Conservation (phyloP, 768 basidiomycete genomes). For the Naganishia onofrii region DNA sequence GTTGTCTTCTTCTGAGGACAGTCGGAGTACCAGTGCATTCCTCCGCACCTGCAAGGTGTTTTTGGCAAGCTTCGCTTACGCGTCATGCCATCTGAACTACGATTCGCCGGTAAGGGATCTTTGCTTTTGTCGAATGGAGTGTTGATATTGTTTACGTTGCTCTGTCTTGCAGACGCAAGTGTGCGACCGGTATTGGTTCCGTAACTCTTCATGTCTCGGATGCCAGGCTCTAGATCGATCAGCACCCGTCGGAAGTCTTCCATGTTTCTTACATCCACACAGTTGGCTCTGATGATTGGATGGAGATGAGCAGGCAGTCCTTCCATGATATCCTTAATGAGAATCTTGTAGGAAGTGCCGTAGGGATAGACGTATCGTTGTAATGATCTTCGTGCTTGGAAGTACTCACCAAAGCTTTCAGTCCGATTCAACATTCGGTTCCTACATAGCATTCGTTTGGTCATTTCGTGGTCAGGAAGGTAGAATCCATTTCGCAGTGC, state of each 20-base stretch:
- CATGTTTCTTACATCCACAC: neutral
- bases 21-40: neutral
- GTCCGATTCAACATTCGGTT: neutral
- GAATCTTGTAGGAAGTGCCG: too few species aligned
- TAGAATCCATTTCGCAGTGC: constrained; percentile 23
- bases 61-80: neutral
- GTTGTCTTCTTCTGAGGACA: neutral
- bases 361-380: too few species aligned
- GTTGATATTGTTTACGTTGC: neutral
- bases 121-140: neutral
- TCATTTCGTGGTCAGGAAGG: constrained; percentile 15
- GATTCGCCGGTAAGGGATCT: neutral
- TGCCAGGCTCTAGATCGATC: constrained; percentile 22
- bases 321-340: too few species aligned
- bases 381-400: too few species aligned
- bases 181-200: neutral
- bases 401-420: constrained; percentile 6
- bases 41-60: neutral
- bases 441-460: neutral
- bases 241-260: constrained; percentile 25
- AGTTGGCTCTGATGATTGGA: constrained; percentile 4
- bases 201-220: neutral
- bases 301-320: neutral
- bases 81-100: neutral
- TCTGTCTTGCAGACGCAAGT: neutral